phyloP scores from a whole-genome alignment of 352 stramenopile genomes.

The Globisporangium solare region DNA sequence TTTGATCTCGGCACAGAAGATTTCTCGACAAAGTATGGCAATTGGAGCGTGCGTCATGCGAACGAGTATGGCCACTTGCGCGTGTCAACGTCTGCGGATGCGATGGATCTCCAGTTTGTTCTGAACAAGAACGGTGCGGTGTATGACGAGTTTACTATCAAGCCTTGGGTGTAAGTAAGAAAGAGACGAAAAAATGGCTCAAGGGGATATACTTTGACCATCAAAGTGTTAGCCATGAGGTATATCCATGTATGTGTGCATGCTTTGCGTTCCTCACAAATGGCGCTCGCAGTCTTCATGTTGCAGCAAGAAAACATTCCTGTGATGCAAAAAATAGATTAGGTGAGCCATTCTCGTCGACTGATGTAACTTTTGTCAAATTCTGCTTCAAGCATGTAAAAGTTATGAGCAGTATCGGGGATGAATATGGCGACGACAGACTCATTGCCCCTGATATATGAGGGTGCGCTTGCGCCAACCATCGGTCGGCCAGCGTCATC shows the following conservation, averaged over 20 bases:
- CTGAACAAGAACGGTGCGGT: constrained; percentile 65
- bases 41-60: constrained; percentile 60
- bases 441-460: neutral
- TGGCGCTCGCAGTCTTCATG: no score
- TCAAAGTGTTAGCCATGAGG: no score
- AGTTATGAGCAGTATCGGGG: neutral
- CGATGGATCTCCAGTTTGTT: constrained; percentile 60
- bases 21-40: constrained; percentile 56
- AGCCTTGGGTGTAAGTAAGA: constrained; percentile 21
- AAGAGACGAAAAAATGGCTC: neutral
- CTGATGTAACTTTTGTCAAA: neutral
- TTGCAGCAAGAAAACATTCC: neutral
- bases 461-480: neutral
- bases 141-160: constrained; percentile 48
- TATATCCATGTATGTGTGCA: no score
- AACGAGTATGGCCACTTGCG: constrained; percentile 72
- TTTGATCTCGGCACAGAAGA: constrained; percentile 39
- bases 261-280: no score
- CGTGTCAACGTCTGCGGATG: constrained; percentile 26
- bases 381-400: neutral
- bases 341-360: neutral
- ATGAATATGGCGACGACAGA: neutral
- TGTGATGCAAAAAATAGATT: neutral
- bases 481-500: neutral
- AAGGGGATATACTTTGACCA: no score